Evolutionary conservation across 805 yeast species (phyloP).

Genomic region (Saccharomycopsis fibuligera): DNA sequence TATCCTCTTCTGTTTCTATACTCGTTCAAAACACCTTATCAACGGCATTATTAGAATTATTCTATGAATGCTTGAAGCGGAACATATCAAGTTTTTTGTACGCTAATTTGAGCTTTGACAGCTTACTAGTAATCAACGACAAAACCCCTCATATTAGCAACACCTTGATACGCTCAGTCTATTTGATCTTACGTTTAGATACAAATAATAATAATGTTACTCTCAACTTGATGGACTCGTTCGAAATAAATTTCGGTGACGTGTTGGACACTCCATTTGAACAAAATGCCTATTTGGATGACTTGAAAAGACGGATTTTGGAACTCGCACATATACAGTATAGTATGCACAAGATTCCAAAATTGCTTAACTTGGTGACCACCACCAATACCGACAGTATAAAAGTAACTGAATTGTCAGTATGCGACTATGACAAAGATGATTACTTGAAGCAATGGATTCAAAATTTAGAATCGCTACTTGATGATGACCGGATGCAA

Average conservation of each 20-base stretch:
- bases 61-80: neutral
- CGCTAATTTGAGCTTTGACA: slow-evolving; percentile 1
- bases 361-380: neutral
- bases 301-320: neutral
- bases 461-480: neutral
- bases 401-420: neutral
- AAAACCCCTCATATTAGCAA: neutral
- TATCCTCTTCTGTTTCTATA: neutral
- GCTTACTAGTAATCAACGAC: neutral
- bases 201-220: neutral
- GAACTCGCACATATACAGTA: neutral
- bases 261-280: neutral
- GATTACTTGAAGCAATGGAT: slow-evolving; percentile 17
- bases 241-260: neutral
- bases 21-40: slow-evolving; percentile 7
- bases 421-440: neutral
- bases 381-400: no score
- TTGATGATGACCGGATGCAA: neutral
- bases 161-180: neutral
- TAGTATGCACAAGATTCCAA: neutral
- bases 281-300: neutral
- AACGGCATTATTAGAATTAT: slow-evolving; percentile 2
- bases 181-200: neutral
- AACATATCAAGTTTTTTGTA: slow-evolving; percentile 1
- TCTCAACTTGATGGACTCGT: neutral